Conservation (phyloP, 1,284 basidiomycete genomes). For the Leucoagaricus sp. region DNA sequence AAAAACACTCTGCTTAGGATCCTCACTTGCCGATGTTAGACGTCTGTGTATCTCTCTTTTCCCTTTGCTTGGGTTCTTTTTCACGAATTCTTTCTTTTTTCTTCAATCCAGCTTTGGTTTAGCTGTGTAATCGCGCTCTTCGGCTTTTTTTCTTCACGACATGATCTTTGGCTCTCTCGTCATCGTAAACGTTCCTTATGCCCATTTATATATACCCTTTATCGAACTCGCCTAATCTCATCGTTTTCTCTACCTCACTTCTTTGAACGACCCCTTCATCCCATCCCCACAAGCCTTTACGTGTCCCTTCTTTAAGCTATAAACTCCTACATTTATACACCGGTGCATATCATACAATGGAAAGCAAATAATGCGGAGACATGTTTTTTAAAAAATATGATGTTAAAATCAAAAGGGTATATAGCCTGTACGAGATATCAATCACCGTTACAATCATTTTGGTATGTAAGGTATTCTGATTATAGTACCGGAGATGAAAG, state of each 20-base stretch:
- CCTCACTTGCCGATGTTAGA: conserved; percentile 72
- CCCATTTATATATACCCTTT: conserved; percentile 24
- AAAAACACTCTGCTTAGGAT: conserved; percentile 65
- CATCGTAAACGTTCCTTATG: conserved; percentile 20
- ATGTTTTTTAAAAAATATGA: neutral
- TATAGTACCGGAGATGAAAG: no score
- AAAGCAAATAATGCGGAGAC: conserved; percentile 6
- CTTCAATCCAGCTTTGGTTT: conserved; percentile 21
- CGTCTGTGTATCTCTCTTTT: conserved; percentile 20
- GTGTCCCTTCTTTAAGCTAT: conserved; percentile 15
- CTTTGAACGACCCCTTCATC: no score
- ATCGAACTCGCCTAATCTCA: conserved; percentile 18
- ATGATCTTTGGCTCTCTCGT: conserved; percentile 16
- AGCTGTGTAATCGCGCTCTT: conserved; percentile 7
- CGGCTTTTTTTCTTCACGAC: conserved; percentile 7
- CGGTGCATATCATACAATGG: conserved; percentile 9
- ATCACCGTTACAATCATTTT: neutral
- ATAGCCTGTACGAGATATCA: neutral
- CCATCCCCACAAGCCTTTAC: no score
- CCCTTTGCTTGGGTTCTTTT: conserved; percentile 18
- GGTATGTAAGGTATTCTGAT: no score
- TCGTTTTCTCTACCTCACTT: conserved; percentile 16
- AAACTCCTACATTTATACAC: conserved; percentile 11
- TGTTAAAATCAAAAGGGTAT: neutral
- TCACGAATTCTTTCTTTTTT: conserved; percentile 21